Base-by-base conservation (phyloP, 2,329 filamentous ascomycete species). In the Rasamsonia emersonii region DNA sequence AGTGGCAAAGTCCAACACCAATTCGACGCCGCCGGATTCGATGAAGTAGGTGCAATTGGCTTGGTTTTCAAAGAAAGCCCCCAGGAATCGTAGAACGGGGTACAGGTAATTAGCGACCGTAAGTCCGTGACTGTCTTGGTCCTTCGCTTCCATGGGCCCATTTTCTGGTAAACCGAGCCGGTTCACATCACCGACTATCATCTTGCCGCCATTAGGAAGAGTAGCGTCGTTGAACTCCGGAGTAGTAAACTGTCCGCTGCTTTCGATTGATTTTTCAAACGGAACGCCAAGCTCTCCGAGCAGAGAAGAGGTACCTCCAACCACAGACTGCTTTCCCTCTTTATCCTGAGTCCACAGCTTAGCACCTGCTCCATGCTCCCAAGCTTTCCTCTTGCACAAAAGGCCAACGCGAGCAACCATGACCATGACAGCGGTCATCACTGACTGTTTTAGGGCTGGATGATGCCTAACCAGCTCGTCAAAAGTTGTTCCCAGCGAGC, bases 391-490 rank as follows among this genome's bases (percentile, higher is more conserved):
- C 30, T 75, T 74, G 42, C 82, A 86, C 15, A 95, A 64, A 42
- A 82, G 71, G 24, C 78, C 75, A 20, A 98, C 81, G 32, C 86
- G 77, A 19, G 79, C 79, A 38, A 94, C 76, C 85, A 96, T 93
- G 41, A 86, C 79, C 37, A 93, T 73, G 10, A 94, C 77, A n/a
- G 85, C 81, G 41, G 82, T 80, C 40, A 89, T 77, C 37, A 98
- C 91, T 3, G 79, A 73, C 7, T 73, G 72, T 44, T 88, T 84
- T 26, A 99, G 64, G 14, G 76, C 71, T 1, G 93, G 91, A 49
- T 99, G 91, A 53, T 99, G 91, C 24, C 91, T 79, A 32, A 89
- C 82, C 37, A 99, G 71, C 58, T 99, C 91, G 55, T 99, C 91
- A 50, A 98, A 95, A 24, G 79, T 82, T 16, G 74, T 75, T 8